Evolutionary conservation across 2,329 filamentous ascomycete species (phyloP).

Genomic region (Cytospora mali): DNA sequence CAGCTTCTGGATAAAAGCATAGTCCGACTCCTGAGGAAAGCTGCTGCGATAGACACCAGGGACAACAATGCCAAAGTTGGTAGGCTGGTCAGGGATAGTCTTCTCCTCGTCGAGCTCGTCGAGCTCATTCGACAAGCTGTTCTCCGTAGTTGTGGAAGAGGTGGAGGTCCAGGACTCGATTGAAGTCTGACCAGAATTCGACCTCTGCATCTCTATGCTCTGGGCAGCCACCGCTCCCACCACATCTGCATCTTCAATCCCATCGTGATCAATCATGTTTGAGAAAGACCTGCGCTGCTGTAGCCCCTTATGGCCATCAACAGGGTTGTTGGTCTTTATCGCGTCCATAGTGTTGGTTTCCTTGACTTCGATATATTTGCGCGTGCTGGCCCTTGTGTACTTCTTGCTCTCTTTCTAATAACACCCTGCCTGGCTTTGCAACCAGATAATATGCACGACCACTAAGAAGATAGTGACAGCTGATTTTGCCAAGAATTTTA

Average conservation of each 20-base stretch:
- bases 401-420: conserved; percentile 3
- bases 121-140: conserved; percentile 13
- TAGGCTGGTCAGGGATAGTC: conserved; percentile 46
- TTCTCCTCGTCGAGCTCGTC: neutral
- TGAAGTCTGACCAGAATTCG: conserved; percentile 21
- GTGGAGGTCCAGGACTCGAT: conserved; percentile 6
- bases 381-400: conserved; percentile 5
- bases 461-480: conserved; percentile 15
- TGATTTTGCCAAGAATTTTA: conserved; percentile 21
- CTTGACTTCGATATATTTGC: neutral
- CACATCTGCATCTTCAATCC: neutral
- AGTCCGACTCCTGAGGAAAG: conserved; percentile 73
- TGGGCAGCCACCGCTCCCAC: neutral
- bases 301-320: conserved; percentile 12
- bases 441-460: conserved; percentile 14
- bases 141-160: conserved; percentile 23
- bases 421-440: conserved; percentile 8
- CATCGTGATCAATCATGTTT: conserved; percentile 8
- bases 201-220: conserved; percentile 25
- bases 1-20: conserved; percentile 67
- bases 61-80: conserved; percentile 77
- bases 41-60: conserved; percentile 79
- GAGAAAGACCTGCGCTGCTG: conserved; percentile 25
- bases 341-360: conserved; percentile 19
- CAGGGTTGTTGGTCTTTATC: conserved; percentile 10